Evolutionary conservation across 2,329 filamentous ascomycete species (phyloP).

Genomic region (Septoria petroselini): DNA sequence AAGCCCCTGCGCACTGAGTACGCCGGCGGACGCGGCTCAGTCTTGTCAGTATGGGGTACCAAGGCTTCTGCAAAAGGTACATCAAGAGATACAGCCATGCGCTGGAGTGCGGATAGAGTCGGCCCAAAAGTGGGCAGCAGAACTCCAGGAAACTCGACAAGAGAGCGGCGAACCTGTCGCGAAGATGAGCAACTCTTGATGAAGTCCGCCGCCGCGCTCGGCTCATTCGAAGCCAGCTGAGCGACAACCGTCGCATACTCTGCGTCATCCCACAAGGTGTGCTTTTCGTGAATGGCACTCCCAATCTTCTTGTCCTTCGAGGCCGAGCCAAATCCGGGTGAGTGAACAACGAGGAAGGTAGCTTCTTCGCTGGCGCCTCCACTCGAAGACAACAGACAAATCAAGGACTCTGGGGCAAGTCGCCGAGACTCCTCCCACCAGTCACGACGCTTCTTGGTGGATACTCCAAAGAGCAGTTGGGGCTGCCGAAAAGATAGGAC

Average conservation of each 20-base stretch:
- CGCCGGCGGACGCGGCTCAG: constrained; percentile 42
- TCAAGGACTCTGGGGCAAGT: constrained; percentile 50
- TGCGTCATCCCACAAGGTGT: not conserved
- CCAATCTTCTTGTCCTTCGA: not conserved
- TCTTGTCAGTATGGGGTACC: constrained; percentile 34
- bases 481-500: constrained; percentile 50
- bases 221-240: constrained; percentile 8
- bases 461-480: constrained; percentile 25
- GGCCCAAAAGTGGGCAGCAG: constrained; percentile 58
- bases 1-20: constrained; percentile 54
- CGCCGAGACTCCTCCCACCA: constrained; percentile 54
- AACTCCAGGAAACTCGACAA: constrained; percentile 63
- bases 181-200: not conserved
- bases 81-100: constrained; percentile 41
- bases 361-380: too few species aligned
- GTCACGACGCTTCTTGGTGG: constrained; percentile 39
- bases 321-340: not conserved
- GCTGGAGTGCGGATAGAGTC: constrained; percentile 56
- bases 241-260: constrained; percentile 18
- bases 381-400: constrained; percentile 48
- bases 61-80: constrained; percentile 37
- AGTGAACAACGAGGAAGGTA: constrained; percentile 31
- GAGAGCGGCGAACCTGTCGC: constrained; percentile 16
- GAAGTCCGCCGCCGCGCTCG: not conserved
- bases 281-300: not conserved